Evolutionary conservation across 805 yeast genomes (phyloP), one percentile per base, ranked within the genome.

Genomic region (Saturnispora halmiae): DNA sequence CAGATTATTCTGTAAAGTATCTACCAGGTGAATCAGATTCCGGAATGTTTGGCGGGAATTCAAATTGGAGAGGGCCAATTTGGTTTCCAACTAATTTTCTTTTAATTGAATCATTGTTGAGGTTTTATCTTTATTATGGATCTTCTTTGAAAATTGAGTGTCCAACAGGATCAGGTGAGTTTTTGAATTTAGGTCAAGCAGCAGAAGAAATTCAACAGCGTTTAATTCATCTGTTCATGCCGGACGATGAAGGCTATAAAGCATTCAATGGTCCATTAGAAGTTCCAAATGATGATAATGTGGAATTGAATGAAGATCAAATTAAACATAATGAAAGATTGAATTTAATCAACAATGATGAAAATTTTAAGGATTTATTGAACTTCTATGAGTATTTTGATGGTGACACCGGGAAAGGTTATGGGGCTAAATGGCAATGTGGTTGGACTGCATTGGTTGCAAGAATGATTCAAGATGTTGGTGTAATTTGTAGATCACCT

Each of bases 371-470:
- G 52, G 94, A 86, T 46, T 72, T 74, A 48, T 73, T 84, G 32
- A 79, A 82, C 47, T 87, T 84, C 57, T 82, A 75, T 57, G 96
- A 87, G 65, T 87, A 81, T 58, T 87, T 87, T 58, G 94, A 87
- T 54, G 95, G 94, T 50, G 96, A 87, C 57, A 82, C 92, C 2
- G 96, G 96, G 30, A 73, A 95, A 50, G 96, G 96, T 5, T 64
- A 87, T 43, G 96, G 96, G 26, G 86, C 95, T 2, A 78, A 87
- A 39, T 95, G 88, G 65, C 96, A 87, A 64, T 81, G 87, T 68
- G 96, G 96, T 10, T 87, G 96, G 96, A 87, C 96, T 1, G 88
- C 94, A 0, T 69, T 88, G 34, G 92, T 86, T 39, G 94, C 95
- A 32, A 82, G 90, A 62, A 76, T 87, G 75, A 84, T 88, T 54